A percentile compares a stretch with the other conserved stretches of the same genome.
Evolutionary conservation across 73 alveolate species (phyloP).

Genomic region (Effrenium voratum): DNA sequence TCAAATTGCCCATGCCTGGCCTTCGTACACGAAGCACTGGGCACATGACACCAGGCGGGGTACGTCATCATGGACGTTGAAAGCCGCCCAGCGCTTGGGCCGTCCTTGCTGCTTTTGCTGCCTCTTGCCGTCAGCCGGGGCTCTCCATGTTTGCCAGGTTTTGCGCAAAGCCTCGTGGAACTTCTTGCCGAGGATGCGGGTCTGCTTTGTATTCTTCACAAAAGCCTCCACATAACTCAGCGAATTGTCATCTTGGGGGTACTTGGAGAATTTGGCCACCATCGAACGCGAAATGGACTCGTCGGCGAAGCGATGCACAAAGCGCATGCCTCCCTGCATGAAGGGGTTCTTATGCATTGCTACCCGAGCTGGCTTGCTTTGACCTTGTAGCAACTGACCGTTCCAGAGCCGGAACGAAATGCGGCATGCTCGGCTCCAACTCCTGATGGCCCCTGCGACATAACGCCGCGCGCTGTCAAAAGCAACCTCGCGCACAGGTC

Average conservation of each 20-base stretch:
- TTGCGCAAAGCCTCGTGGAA: slow-evolving; percentile 11
- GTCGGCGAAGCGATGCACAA: slow-evolving; percentile 44
- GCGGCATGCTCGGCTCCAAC: not conserved
- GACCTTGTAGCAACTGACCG: not conserved
- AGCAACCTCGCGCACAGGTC: not conserved
- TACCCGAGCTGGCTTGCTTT: not conserved
- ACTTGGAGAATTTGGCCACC: slow-evolving; percentile 71
- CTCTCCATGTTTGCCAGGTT: too few relatives aligned
- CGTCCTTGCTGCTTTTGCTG: too few relatives aligned
- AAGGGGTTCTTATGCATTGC: slow-evolving; percentile 24
- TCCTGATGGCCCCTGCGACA: not conserved
- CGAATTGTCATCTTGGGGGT: slow-evolving; percentile 33
- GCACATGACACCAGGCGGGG: slow-evolving; percentile 54
- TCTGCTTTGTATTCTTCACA: not conserved
- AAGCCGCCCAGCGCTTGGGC: not conserved
- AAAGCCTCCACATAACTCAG: not conserved
- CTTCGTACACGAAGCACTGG: slow-evolving; percentile 7
- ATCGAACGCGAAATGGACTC: not conserved
- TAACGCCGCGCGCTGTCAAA: slow-evolving; percentile 32
- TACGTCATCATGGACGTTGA: not conserved
- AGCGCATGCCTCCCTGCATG: slow-evolving; percentile 86
- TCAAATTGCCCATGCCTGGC: not conserved
- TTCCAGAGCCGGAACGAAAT: not conserved
- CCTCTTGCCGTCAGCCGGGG: too few relatives aligned
- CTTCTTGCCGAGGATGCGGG: slow-evolving; percentile 1